Base-by-base conservation (phyloP, 2,329 filamentous ascomycete species). In the Monilinia laxa region DNA sequence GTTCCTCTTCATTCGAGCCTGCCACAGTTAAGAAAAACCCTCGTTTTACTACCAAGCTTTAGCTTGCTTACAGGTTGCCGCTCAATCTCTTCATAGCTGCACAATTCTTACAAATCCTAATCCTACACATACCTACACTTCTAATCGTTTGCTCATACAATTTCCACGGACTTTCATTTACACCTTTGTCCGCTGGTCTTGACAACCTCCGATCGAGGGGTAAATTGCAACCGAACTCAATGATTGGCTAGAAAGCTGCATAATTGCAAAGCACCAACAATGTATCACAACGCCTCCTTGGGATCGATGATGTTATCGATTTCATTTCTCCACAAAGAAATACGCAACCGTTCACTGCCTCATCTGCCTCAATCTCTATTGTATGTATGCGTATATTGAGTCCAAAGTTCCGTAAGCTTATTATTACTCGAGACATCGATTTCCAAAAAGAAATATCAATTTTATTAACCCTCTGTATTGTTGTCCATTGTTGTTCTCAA, bases 171-270 rank as follows among this genome's bases (percentile, higher is more conserved):
- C 57, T 60, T 60, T 38, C 11, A 49, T 35, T 49, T 49, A 49
- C 42, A 31, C 42, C 57, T 23, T 45, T 35, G 7, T 45, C 65
- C 52, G 45, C 65, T 60, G 65, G 65, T 42, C 4, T 23, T 60
- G 23, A 18, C 16, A 63, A 66, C 42, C 42, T 51, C 69, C 69
- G 69, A 67, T 64, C 54, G 70, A 71, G 70, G 70, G 68, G 69
- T 68, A 65, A 58, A 56, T 67, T 20, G 20, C 45, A 35, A 67
- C 38, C 35, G 62, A 52, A 59, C 14, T 5, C 18, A 3, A 38
- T 65, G 47, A 65, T 65, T 65, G 64, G 64, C 23, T 54, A 47
- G 35, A 4, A 49, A 52, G 16, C 28, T 65, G 63, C 63, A 59
- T 65, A 45, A 52, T 20, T 35, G 31, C 7, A 35, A 35, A 35